Evolutionary conservation across 805 yeast genomes (phyloP), one percentile per base, ranked within the genome.

Genomic region (Priceomyces castillae): DNA sequence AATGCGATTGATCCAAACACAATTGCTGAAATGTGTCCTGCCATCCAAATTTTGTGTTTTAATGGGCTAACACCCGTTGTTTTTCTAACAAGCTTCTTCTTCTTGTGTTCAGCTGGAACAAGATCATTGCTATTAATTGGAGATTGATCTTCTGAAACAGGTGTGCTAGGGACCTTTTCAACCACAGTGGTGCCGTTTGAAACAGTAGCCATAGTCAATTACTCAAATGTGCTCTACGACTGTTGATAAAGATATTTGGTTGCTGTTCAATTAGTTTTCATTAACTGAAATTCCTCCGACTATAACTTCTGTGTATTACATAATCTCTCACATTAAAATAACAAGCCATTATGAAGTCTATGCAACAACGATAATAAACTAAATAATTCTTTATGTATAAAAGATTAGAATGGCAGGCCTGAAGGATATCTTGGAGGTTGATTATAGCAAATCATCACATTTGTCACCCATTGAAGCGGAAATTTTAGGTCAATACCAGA

Each of bases 31-130:
- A 47, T 46, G 59, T 82, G 88, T 12, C 88, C 87, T 2, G 61
- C 73, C 7, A 80, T 49, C 89, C 89, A 82, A 12, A 68, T 46
- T 39, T 66, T 58, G 49, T 74, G 73, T 53, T 74, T 73, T 39
- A 74, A 46, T 17, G 77, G 76, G 40, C 64, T 62, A 20, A 68
- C 44, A 3, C 48, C 57, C 3, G 46, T 38, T 11, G 52, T 51
- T 40, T 61, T 66, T 47, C 59, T 59, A 7, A 69, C 64, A 38
- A 71, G 53, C 44, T 59, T 64, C 47, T 52, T 54, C 40, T 54
- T 60, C 35, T 53, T 53, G 38, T 36, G 41, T 9, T 42, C 42
- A 19, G 15, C 14, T 17, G 43, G 34, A 7, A 42, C 40, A 18
- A 52, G 57, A 3, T 56, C 52, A 30, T 53, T 51, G 37, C 37